These are phyloP conservation scores for Lactifluus volemus DNA, from an alignment of 768 basidiomycete species.

Conservation along the genomic window DNA sequence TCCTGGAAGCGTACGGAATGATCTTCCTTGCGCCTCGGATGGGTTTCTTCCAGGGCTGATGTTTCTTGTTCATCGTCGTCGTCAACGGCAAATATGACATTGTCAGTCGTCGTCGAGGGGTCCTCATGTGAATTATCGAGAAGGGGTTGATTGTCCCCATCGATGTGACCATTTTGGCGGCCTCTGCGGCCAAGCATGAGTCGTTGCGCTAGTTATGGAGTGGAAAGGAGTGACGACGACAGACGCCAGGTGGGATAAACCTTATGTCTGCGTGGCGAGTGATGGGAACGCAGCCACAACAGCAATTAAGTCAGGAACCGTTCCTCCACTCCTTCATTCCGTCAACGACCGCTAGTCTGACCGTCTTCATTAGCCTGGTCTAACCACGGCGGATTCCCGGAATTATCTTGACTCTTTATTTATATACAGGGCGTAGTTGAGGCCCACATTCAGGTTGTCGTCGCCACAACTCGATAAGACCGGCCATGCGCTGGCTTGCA, in stretches of 20 bases:
- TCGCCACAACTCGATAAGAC: background rate
- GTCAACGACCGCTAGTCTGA: background rate
- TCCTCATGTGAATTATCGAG: slow-evolving; percentile 38
- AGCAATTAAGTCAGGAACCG: background rate
- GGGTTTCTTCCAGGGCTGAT: slow-evolving; percentile 24
- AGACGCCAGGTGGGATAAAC: background rate
- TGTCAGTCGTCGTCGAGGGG: slow-evolving; percentile 23
- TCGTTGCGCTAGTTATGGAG: background rate
- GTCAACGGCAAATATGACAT: slow-evolving; percentile 45
- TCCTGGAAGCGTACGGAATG: slow-evolving; percentile 54
- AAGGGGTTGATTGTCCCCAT: slow-evolving; percentile 50
- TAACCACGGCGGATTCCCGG: background rate
- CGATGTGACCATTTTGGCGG: slow-evolving; percentile 15
- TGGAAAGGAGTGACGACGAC: background rate
- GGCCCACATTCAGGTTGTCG: background rate
- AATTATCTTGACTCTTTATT: background rate
- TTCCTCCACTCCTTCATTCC: background rate
- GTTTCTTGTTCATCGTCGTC: slow-evolving; percentile 38
- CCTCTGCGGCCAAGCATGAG: slow-evolving; percentile 14
- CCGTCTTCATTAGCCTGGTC: background rate
- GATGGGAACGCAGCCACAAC: background rate
- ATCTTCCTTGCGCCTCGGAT: slow-evolving; percentile 14
- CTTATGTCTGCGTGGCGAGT: background rate
- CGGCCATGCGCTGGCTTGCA: background rate
- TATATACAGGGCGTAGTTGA: background rate